Percentiles rank a stretch among this genome's conserved stretches.
phyloP scores from a whole-genome alignment of 169 alveolate species.

The Cryptosporidium meleagridis region DNA sequence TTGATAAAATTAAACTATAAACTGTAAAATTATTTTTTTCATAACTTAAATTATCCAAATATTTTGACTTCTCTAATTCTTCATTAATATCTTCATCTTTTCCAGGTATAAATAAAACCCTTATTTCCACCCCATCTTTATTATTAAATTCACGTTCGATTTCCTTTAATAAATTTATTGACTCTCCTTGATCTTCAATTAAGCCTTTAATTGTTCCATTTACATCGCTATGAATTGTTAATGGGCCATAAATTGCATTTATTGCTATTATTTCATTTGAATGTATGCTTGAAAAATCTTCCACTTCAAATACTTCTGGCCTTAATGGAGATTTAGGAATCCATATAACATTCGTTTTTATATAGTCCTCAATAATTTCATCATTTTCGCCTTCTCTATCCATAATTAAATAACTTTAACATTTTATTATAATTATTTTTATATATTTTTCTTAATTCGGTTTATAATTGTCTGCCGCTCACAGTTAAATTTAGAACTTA shows the following conservation, averaged over 20 bases:
- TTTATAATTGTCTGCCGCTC: conserved; percentile 5
- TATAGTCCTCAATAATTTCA: neutral
- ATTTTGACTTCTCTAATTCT: neutral
- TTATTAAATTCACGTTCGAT: neutral
- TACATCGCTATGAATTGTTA: conserved; percentile 12
- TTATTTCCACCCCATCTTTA: conserved; percentile 11
- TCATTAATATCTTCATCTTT: conserved; percentile 2
- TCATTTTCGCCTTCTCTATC: conserved; percentile 13
- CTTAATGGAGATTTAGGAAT: conserved; percentile 35
- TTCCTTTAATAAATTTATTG: neutral
- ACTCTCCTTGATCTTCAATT: neutral
- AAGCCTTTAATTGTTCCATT: neutral
- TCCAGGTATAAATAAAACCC: conserved; percentile 34
- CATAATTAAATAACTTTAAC: neutral
- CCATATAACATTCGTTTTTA: conserved; percentile 6
- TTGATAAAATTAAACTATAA: conserved; percentile 47
- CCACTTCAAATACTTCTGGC: neutral
- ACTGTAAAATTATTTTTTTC: conserved; percentile 12
- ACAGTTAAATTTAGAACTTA: neutral
- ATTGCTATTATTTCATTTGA: conserved; percentile 45
- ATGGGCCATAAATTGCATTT: conserved; percentile 60
- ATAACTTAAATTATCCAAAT: neutral
- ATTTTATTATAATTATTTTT: neutral
- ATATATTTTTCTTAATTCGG: neutral
- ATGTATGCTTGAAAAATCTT: conserved; percentile 41